Evolutionary conservation across 208 protist species (phyloP).

Genomic region (Angomonas desouzai): DNA sequence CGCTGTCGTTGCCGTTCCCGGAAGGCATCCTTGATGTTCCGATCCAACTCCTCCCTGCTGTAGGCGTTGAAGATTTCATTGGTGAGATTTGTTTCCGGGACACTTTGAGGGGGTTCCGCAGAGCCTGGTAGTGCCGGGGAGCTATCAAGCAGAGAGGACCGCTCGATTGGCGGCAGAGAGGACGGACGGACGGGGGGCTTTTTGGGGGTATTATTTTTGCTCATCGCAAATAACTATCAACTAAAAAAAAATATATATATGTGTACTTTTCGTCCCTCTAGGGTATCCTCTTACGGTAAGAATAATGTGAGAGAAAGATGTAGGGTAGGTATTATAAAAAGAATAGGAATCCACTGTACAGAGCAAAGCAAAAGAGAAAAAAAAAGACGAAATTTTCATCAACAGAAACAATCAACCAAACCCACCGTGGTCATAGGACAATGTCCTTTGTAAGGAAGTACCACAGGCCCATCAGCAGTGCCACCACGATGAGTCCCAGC

Average conservation of each 20-base stretch:
- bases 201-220: neutral
- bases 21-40: constrained; percentile 58
- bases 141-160: neutral
- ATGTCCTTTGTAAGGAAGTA: constrained; percentile 69
- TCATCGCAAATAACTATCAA: neutral
- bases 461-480: constrained; percentile 45
- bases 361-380: too few relatives aligned
- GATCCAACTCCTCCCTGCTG: constrained; percentile 36
- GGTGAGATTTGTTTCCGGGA: neutral
- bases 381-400: neutral
- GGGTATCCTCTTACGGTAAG: too few relatives aligned
- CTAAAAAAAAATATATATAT: neutral
- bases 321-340: too few relatives aligned
- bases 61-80: constrained; percentile 3
- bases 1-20: constrained; percentile 39
- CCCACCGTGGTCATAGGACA: neutral
- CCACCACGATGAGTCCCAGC: constrained; percentile 22
- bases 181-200: neutral
- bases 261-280: neutral
- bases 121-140: neutral
- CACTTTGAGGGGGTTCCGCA: neutral
- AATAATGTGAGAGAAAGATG: too few relatives aligned
- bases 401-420: neutral
- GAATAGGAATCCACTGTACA: too few relatives aligned
- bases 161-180: constrained; percentile 4